Percentiles rank a stretch among this genome's conserved stretches.
Conservation (phyloP, 441 rosid species). For the Adansonia grandidieri region DNA sequence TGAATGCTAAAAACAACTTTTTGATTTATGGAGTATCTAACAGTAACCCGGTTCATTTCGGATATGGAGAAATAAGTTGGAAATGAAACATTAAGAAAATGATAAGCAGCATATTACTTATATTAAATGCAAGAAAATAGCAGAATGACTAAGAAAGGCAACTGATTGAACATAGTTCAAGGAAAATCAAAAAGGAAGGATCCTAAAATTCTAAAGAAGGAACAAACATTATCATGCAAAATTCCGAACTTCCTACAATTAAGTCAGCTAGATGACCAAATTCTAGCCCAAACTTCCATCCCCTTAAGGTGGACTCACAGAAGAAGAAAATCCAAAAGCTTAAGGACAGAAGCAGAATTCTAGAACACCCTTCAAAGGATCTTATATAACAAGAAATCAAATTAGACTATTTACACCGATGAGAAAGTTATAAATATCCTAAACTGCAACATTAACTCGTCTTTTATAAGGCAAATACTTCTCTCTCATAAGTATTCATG, state of each 20-base stretch:
- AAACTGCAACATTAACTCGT: constrained; percentile 9
- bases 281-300: neutral
- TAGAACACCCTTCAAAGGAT: neutral
- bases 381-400: constrained; percentile 11
- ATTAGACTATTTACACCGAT: neutral
- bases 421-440: constrained; percentile 18
- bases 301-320: neutral
- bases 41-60: neutral
- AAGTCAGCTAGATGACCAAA: neutral
- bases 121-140: neutral
- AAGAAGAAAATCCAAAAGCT: neutral
- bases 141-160: neutral
- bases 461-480: neutral
- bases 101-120: constrained; percentile 2
- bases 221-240: neutral
- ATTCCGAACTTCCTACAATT: constrained; percentile 8
- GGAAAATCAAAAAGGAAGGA: neutral
- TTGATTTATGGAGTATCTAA: neutral
- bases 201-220: constrained; percentile 12
- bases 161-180: constrained; percentile 18
- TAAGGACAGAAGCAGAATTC: neutral
- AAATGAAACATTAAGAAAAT: constrained; percentile 15
- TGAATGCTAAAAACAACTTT: constrained; percentile 14
- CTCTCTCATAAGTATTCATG: constrained; percentile 14
- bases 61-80: neutral